Percentiles rank a stretch among this genome's conserved stretches.
phyloP scores from a whole-genome alignment of 148 eudicot species.

The Pouteria glomerata region DNA sequence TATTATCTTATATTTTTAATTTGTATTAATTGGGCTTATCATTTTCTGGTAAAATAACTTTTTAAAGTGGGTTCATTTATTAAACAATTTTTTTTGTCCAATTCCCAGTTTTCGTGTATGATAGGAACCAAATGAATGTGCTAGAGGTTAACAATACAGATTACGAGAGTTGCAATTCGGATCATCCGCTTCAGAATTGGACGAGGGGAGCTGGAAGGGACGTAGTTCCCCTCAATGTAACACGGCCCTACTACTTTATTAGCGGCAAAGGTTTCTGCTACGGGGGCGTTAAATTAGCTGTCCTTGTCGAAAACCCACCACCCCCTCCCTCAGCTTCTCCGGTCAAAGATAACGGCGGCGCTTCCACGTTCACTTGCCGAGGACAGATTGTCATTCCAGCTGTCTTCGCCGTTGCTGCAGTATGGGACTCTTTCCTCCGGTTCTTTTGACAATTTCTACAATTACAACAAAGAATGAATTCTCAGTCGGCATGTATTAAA shows the following conservation, averaged over 20 bases:
- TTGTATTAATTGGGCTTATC: no score
- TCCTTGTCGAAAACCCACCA: constrained; percentile 42
- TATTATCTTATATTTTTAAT: no score
- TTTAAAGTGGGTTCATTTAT: no score
- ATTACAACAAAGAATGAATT: no score
- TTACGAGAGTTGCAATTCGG: constrained; percentile 54
- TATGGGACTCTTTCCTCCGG: constrained; percentile 56
- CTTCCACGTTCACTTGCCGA: constrained; percentile 22
- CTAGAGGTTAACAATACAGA: constrained; percentile 71
- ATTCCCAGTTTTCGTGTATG: constrained; percentile 55
- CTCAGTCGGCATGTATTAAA: background rate
- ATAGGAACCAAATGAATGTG: constrained; percentile 54
- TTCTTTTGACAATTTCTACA: constrained; percentile 19
- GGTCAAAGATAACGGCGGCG: constrained; percentile 19
- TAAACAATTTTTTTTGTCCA: no score
- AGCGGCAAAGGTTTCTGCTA: constrained; percentile 69
- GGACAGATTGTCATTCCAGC: constrained; percentile 43
- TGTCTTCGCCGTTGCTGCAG: constrained; percentile 44
- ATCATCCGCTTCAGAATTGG: constrained; percentile 51
- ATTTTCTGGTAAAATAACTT: no score
- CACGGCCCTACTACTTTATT: constrained; percentile 47
- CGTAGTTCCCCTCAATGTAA: constrained; percentile 60
- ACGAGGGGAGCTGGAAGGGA: constrained; percentile 78
- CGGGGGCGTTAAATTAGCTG: constrained; percentile 56
- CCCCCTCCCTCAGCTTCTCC: constrained; percentile 55